Percentiles rank a stretch among this genome's conserved stretches.
phyloP scores from a whole-genome alignment of 176 grass and related monocot species.

The Saccharum officinarum region DNA sequence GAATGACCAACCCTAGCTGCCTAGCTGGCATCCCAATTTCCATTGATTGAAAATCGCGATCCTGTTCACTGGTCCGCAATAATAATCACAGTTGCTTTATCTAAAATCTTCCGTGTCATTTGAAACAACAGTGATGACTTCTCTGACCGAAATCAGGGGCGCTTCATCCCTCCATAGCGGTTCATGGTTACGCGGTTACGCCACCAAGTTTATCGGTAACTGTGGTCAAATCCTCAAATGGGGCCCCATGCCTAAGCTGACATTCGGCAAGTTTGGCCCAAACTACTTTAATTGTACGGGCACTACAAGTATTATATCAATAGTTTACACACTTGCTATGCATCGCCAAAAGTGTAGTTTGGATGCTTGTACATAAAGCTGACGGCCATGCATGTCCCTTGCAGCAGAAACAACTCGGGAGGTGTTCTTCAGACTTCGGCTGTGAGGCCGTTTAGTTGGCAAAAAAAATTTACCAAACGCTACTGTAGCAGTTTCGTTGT shows the following conservation, averaged over 20 bases:
- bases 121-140: neutral
- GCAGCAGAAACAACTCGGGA: neutral
- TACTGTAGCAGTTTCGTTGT: too few species aligned
- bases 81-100: too few species aligned
- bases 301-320: neutral
- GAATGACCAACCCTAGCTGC: too few species aligned
- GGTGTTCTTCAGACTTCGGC: neutral
- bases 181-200: neutral
- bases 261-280: conserved; percentile 8
- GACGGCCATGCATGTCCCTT: conserved; percentile 15
- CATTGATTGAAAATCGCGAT: too few species aligned
- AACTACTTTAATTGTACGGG: neutral
- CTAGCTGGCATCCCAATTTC: too few species aligned
- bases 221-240: neutral
- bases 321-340: neutral
- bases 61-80: too few species aligned
- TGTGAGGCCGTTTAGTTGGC: too few species aligned
- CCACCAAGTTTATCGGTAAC: neutral
- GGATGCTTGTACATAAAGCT: conserved; percentile 54
- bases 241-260: neutral
- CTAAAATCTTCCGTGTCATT: too few species aligned
- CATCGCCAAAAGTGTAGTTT: conserved; percentile 27
- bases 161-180: neutral
- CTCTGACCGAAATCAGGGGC: neutral
- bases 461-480: too few species aligned